Conservation (phyloP, 2,329 filamentous ascomycete genomes). For the Beauveria varroae region DNA sequence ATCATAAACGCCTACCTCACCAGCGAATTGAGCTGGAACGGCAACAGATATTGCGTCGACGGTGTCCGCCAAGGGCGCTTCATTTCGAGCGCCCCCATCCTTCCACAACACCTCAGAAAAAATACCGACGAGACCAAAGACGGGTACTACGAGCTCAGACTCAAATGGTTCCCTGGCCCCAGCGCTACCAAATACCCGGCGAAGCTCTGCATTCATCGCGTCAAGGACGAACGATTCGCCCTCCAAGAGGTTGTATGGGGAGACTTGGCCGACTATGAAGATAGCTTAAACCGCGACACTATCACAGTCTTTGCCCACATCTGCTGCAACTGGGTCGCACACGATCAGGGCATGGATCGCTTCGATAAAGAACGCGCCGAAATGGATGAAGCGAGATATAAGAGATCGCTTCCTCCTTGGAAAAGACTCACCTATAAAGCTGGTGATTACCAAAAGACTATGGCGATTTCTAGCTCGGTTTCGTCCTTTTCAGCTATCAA, state of each 20-base stretch:
- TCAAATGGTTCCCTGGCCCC: neutral
- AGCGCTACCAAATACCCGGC: neutral
- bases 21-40: neutral
- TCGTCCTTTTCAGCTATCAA: neutral
- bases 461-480: too few relatives aligned
- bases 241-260: neutral
- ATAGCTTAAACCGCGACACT: neutral
- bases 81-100: neutral
- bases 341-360: slow-evolving; percentile 10
- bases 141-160: neutral
- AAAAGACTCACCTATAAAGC: neutral
- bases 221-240: neutral
- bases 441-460: neutral
- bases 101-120: neutral
- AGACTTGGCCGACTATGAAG: neutral
- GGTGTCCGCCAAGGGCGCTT: neutral
- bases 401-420: neutral
- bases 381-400: neutral
- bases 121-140: neutral
- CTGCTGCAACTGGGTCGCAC: neutral
- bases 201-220: neutral
- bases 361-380: slow-evolving; percentile 1
- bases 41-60: neutral
- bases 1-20: neutral
- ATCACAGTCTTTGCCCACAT: neutral